These are phyloP conservation scores for Penicillium sp. DNA, from an alignment of 2,329 filamentous ascomycete species.

Conservation along the genomic window DNA sequence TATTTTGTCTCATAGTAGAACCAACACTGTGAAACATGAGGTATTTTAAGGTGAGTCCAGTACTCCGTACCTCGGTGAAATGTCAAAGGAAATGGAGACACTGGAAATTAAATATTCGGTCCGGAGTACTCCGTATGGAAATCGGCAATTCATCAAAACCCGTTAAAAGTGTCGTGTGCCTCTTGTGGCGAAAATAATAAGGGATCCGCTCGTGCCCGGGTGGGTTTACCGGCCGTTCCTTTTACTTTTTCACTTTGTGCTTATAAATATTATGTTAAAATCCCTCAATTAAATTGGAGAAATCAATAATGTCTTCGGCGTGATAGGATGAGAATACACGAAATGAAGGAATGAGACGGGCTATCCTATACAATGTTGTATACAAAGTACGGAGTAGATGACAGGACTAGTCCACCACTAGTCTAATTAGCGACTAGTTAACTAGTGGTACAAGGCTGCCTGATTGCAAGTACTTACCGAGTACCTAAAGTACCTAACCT, in stretches of 20 bases:
- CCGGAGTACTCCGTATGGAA: not conserved
- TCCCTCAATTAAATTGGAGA: slow-evolving; percentile 2
- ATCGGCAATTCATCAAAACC: not conserved
- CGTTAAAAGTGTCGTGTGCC: not conserved
- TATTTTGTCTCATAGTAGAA: not conserved
- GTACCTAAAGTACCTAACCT: too few species aligned
- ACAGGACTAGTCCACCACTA: not conserved
- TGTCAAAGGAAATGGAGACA: too few species aligned
- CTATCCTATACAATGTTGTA: not conserved
- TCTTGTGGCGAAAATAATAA: not conserved
- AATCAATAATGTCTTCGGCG: not conserved
- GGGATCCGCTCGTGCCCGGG: not conserved
- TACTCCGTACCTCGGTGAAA: not conserved
- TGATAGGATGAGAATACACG: not conserved
- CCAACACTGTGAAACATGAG: not conserved
- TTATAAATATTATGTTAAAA: not conserved
- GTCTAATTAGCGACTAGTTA: not conserved
- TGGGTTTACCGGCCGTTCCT: not conserved
- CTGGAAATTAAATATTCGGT: not conserved
- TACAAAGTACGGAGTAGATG: not conserved
- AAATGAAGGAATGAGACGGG: not conserved
- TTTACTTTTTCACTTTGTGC: not conserved
- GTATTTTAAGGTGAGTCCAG: not conserved
- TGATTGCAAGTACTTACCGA: not conserved
- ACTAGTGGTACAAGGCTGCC: not conserved